Evolutionary conservation across 140 eudicot genomes (phyloP), one percentile per base, ranked within the genome.

Genomic region (Oenanthe javanica): DNA sequence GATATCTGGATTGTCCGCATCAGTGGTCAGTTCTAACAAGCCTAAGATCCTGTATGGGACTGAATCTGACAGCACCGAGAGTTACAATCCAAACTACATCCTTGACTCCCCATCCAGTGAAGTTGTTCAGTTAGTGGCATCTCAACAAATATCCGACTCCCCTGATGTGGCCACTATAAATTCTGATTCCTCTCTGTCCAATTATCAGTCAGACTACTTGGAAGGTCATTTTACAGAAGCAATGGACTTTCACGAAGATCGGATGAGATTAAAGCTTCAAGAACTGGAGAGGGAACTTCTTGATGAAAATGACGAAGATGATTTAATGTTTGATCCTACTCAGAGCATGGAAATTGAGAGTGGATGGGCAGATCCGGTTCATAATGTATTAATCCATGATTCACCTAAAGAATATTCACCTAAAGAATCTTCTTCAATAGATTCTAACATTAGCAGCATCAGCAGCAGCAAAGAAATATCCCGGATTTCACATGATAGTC

Each of bases 211-310:
- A 15, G 89, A 84, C 52, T 86, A 88, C 84, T 80, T 84, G 74
- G 85, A 76, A 42, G 80, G 77, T 42, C 90, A 79, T 27, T 86
- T 86, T 77, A 87, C 91, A 27, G 91, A 90, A 69, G 89, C 85
- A 72, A 64, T 83, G 71, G 87, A 89, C 79, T 92, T 84, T n/a
- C 91, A 92, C 48, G 87, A 90, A 46, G 88, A 86, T 47, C 84
- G 83, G 81, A 83, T 94, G 90, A 90, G 85, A 81, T 51, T 87
- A 71, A 94, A 92, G 89, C 91, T 94, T 86, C 96, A 90, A 87
- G 98, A 94, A 84, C 86, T 94, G 8, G 98, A 94, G 74, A 82
- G 84, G 46, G 98, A 78, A 5, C 97, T 94, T 84, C 93, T 94
- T 74, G 97, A 87, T n/a, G 96, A 86, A 57, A 79, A 84, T 38